These are phyloP conservation scores for Vitellaria paradoxa DNA, from an alignment of 179 eudicot species.

Conservation along the genomic window DNA sequence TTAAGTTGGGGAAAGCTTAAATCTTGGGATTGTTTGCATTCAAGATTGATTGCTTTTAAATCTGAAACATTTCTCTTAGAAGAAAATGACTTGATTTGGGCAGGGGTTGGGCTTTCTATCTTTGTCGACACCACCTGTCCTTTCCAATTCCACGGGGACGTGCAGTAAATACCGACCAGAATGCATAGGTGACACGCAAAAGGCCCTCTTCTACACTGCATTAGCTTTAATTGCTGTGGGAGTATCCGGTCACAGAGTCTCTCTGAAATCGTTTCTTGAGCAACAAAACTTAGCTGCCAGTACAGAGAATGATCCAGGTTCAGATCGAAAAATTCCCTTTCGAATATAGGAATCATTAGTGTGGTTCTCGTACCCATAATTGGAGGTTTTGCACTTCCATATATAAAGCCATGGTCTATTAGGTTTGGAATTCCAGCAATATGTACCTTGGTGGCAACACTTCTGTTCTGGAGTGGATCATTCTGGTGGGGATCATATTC, in stretches of 20 bases:
- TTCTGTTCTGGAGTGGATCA: conserved; percentile 32
- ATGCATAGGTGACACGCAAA: conserved; percentile 43
- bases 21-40: too few relatives aligned
- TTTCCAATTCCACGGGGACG: conserved; percentile 22
- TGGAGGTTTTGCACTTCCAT: conserved; percentile 34
- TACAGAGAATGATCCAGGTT: background rate
- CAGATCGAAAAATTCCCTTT: background rate
- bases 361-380: conserved; percentile 18
- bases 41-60: background rate
- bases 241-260: conserved; percentile 30
- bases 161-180: conserved; percentile 43
- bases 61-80: background rate
- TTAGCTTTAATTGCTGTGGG: conserved; percentile 36
- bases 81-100: conserved; percentile 2
- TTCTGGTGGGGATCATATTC: background rate
- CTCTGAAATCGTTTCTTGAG: conserved; percentile 17
- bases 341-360: conserved; percentile 11
- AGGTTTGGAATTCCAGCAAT: conserved; percentile 49
- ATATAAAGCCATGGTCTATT: conserved; percentile 48
- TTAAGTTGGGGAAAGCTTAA: background rate
- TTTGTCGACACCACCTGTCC: conserved; percentile 51
- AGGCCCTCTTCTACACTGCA: conserved; percentile 32
- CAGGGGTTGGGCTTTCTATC: conserved; percentile 47
- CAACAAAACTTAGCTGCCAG: conserved; percentile 15
- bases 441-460: conserved; percentile 26